Percentiles rank a stretch among this genome's conserved stretches.
Conservation (phyloP, 1,284 basidiomycete species). For the Caloboletus firmus region DNA sequence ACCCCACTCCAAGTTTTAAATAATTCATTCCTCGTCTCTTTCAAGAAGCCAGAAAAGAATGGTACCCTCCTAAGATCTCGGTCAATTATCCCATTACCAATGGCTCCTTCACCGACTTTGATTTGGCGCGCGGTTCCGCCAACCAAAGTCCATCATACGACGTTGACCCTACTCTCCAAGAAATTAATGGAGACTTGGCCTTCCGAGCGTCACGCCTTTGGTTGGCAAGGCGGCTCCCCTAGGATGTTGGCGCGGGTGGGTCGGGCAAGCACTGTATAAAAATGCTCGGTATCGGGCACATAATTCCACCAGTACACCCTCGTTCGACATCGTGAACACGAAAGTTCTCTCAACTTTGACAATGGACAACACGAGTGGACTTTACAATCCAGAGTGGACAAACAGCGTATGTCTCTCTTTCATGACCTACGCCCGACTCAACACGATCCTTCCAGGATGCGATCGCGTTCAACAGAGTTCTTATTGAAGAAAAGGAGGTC, state of each 20-base stretch:
- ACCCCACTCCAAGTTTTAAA: neutral
- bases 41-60: neutral
- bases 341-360: neutral
- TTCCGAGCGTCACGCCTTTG: neutral
- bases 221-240: neutral
- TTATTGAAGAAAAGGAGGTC: constrained; percentile 6
- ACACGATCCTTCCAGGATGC: neutral
- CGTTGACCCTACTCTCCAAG: neutral
- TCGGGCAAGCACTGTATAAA: constrained; percentile 12
- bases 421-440: neutral
- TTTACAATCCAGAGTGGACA: constrained; percentile 1
- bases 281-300: neutral
- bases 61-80: neutral
- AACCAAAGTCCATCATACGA: neutral
- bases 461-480: constrained; percentile 1
- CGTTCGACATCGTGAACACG: neutral
- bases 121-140: neutral
- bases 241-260: constrained; percentile 3
- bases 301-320: neutral
- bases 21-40: neutral
- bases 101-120: constrained; percentile 7
- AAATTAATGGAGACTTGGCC: neutral
- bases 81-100: neutral
- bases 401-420: neutral
- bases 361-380: neutral